phyloP scores from a whole-genome alignment of 768 basidiomycete species.

The Boletellus emodensis region DNA sequence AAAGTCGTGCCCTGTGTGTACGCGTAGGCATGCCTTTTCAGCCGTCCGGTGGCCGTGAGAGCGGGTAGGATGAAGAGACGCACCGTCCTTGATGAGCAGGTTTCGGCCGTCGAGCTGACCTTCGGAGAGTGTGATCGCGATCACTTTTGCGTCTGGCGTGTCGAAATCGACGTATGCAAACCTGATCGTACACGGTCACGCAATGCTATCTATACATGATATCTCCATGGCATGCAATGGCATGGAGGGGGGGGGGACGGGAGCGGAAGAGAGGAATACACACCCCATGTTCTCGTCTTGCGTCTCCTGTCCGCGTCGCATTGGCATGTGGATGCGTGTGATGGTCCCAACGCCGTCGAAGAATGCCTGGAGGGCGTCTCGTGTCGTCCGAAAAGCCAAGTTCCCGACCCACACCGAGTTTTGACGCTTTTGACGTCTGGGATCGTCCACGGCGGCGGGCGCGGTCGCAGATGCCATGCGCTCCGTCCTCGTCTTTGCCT shows the following conservation, averaged over 20 bases:
- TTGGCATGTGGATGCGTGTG: slow-evolving; percentile 83
- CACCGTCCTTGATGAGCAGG: slow-evolving; percentile 91
- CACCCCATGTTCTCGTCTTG: slow-evolving; percentile 78
- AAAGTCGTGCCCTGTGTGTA: slow-evolving; percentile 63
- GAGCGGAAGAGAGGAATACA: slow-evolving; percentile 27
- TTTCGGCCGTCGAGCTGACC: slow-evolving; percentile 77
- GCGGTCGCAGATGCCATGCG: no score
- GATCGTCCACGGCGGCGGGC: slow-evolving; percentile 1
- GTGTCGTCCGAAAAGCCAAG: slow-evolving; percentile 83
- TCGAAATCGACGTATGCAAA: slow-evolving; percentile 97
- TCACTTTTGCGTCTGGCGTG: slow-evolving; percentile 63
- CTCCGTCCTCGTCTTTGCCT: no score
- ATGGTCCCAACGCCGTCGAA: slow-evolving; percentile 72
- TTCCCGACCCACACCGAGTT: slow-evolving; percentile 97
- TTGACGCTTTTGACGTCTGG: slow-evolving; percentile 49
- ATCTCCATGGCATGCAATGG: background rate
- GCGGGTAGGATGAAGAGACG: slow-evolving; percentile 11
- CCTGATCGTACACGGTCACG: slow-evolving; percentile 38
- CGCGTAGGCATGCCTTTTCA: background rate
- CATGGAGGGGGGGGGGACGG: background rate
- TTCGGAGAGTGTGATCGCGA: slow-evolving; percentile 81
- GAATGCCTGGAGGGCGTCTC: slow-evolving; percentile 63
- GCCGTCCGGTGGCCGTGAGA: no score
- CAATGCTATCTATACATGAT: background rate
- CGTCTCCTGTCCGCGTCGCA: slow-evolving; percentile 52